Evolutionary conservation across 2,329 filamentous ascomycete species (phyloP), one percentile per base, ranked within the genome.

Genomic region (Calonectria pteridis): DNA sequence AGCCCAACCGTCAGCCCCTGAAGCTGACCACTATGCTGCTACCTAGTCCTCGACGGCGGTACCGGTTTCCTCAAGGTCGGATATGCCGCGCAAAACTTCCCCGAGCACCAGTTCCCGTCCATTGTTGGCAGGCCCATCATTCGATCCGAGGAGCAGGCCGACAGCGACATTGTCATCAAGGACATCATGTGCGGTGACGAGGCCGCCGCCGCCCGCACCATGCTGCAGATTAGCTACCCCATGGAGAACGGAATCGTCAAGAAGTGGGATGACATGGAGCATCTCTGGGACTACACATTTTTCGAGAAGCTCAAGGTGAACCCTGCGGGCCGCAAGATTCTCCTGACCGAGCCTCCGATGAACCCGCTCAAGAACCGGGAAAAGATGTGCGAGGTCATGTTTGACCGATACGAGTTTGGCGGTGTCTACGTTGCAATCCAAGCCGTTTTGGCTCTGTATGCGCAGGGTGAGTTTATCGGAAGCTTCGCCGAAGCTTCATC

Each of bases 211-310:
- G 96, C 97, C 78, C 93, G 97, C 82, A 98, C 94, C 76, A 98
- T 98, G 95, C 92, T 99, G 75, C 97, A 99, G 86, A 97, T 99
- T 83, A 98, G 94, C 86, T 99, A 99, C 85, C 97, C 97, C 80
- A 99, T 99, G 97, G 97, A 99, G 86, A 99, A 99, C 85, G 97
- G 97, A 82, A 98, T 99, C 82, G 95, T 99, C 79, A 98, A 98
- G 91, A 96, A 95, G 84, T 99, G 97, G 97, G 97, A 99, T 81
- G 97, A 99, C 86, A 99, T 99, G 97, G 95, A 98, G 88, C 96
- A 98, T 84, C 93, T 99, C 70, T 99, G 97, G 97, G 96, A 99
- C 87, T 98, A 97, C 85, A 99, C 97, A 29, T 99, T 99, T 86
- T 93, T 91, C 86, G 96, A 99, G 85, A 98, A 98, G 91, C 94